A percentile compares a stretch with the other conserved stretches of the same genome.
Evolutionary conservation across 2,329 filamentous ascomycete species (phyloP).

Genomic region (Alternaria consortialis): DNA sequence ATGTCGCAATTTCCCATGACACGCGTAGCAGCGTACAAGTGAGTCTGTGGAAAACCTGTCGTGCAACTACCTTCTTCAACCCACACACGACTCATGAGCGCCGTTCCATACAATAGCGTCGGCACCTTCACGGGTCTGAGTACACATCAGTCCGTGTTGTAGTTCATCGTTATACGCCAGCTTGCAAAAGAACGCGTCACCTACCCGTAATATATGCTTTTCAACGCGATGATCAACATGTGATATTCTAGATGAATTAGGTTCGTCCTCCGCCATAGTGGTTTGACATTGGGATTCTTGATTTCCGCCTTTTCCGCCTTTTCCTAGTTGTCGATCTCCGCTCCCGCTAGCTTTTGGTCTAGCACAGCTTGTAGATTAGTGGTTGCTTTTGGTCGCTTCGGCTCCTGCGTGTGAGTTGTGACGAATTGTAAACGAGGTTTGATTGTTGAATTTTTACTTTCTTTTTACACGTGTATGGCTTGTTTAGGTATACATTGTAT

Average conservation of each 20-base stretch:
- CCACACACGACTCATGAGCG: too few relatives aligned
- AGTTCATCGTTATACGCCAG: too few relatives aligned
- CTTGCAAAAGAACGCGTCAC: not conserved
- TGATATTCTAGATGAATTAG: too few relatives aligned
- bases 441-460: not conserved
- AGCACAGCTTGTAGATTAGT: too few relatives aligned
- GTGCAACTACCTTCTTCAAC: not conserved
- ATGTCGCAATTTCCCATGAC: not conserved
- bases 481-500: not conserved
- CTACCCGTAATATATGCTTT: not conserved
- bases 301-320: not conserved
- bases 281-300: not conserved
- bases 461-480: not conserved
- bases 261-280: not conserved
- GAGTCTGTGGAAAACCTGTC: not conserved
- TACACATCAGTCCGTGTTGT: too few relatives aligned
- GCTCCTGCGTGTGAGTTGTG: not conserved
- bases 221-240: too few relatives aligned
- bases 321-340: not conserved
- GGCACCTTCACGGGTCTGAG: too few relatives aligned
- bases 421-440: not conserved
- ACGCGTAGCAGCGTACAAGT: not conserved
- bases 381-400: not conserved
- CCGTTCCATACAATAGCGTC: too few relatives aligned
- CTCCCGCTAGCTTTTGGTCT: not conserved